phyloP scores from a whole-genome alignment of 2,329 filamentous ascomycete species.

The Zalaria obscura region DNA sequence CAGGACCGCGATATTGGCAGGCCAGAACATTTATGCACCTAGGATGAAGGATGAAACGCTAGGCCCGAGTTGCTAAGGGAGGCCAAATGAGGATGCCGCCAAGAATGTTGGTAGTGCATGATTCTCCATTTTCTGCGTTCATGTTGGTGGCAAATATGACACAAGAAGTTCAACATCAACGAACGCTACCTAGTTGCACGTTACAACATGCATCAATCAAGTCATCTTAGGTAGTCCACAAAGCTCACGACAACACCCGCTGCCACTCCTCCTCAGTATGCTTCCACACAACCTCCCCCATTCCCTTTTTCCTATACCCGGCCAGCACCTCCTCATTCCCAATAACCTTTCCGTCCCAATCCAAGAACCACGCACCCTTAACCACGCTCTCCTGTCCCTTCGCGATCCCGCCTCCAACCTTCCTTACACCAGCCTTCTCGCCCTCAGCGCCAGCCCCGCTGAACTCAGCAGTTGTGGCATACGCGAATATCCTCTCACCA shows the following conservation, averaged over 20 bases:
- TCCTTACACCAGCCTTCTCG: not conserved
- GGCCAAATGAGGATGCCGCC: no score
- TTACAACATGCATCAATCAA: no score
- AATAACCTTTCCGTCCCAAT: constrained; percentile 4
- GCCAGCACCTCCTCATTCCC: constrained; percentile 6
- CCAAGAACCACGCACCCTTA: constrained; percentile 6
- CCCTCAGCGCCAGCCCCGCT: not conserved
- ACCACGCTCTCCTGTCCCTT: not conserved
- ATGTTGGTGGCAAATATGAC: no score
- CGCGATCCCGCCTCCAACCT: not conserved
- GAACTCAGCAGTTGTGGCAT: not conserved
- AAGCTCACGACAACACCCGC: constrained; percentile 1
- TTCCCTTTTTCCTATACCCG: constrained; percentile 5
- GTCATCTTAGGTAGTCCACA: no score
- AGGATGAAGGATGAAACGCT: no score
- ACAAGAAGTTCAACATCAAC: no score
- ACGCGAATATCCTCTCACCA: not conserved
- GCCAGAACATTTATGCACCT: no score
- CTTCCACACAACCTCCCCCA: constrained; percentile 7
- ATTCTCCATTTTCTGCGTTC: no score
- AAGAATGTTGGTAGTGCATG: no score
- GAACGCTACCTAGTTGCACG: no score
- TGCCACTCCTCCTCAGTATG: constrained; percentile 8
- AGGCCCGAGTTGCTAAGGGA: no score
- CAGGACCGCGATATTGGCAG: no score